Percentiles rank a stretch among this genome's conserved stretches.
These are phyloP conservation scores for Ustilago nuda DNA, from an alignment of 1,284 basidiomycete species.

Conservation along the genomic window DNA sequence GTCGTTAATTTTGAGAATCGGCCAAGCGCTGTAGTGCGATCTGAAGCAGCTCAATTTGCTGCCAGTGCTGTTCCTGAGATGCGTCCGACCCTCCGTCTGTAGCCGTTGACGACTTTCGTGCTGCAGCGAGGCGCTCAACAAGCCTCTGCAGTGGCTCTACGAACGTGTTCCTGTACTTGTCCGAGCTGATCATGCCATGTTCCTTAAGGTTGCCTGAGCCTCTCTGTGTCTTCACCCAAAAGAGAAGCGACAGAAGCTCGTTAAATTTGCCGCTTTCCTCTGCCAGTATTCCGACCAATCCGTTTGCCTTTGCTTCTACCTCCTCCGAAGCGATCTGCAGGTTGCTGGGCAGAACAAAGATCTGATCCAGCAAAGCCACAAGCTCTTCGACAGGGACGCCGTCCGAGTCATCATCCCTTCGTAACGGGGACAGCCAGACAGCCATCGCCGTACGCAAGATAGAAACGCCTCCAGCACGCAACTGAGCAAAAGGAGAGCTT, in stretches of 20 bases:
- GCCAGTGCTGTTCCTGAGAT: constrained; percentile 1
- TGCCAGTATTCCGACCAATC: constrained; percentile 5
- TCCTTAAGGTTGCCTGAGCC: neutral
- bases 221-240: constrained; percentile 25
- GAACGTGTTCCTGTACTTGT: constrained; percentile 2
- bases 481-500: constrained; percentile 54
- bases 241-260: constrained; percentile 31
- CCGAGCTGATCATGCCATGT: neutral
- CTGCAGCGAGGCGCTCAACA: neutral
- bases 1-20: neutral
- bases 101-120: neutral
- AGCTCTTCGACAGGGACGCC: constrained; percentile 2
- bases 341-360: constrained; percentile 8
- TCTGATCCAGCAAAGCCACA: constrained; percentile 10
- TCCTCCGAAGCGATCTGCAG: neutral
- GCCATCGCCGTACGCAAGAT: constrained; percentile 22
- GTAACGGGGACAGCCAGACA: neutral
- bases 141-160: constrained; percentile 15
- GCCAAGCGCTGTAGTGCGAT: constrained; percentile 13
- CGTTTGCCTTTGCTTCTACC: neutral
- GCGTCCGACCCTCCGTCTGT: neutral
- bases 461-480: constrained; percentile 40
- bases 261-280: constrained; percentile 23
- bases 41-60: constrained; percentile 13
- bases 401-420: neutral